Conservation (phyloP, 345 rosid species). For the Hibiscus trionum region DNA sequence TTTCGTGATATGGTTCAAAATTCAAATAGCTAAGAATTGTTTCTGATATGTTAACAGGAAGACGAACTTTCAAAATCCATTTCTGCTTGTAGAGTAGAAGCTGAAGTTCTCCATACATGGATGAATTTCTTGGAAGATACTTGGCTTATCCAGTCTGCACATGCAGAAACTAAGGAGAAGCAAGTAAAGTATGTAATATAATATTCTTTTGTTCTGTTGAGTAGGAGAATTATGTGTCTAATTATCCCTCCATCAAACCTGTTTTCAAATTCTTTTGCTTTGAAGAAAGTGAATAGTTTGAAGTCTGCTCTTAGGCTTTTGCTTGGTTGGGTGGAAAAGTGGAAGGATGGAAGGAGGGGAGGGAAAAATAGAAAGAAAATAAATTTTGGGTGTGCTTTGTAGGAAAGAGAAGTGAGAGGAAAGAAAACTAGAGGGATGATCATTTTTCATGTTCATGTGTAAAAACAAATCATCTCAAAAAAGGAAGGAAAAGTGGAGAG, state of each 20-base stretch:
- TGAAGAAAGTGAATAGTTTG: background rate
- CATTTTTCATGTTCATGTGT: too few species aligned
- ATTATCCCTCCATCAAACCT: background rate
- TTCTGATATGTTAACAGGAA: conserved; percentile 41
- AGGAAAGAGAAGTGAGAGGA: too few species aligned
- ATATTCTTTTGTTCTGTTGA: conserved; percentile 1
- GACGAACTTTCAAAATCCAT: conserved; percentile 78
- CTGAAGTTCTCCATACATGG: conserved; percentile 77
- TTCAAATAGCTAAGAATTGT: conserved; percentile 7
- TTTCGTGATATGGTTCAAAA: background rate
- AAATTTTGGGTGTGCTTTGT: too few species aligned
- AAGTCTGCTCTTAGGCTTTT: background rate
- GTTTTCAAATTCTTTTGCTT: background rate
- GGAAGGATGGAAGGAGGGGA: too few species aligned
- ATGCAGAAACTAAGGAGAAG: conserved; percentile 59
- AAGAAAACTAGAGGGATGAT: too few species aligned
- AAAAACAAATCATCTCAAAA: too few species aligned
- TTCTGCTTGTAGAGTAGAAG: conserved; percentile 48
- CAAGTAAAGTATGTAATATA: conserved; percentile 7
- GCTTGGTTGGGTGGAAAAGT: too few species aligned
- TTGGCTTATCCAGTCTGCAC: conserved; percentile 66
- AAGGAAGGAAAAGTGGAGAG: too few species aligned
- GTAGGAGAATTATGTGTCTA: background rate
- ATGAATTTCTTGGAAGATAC: conserved; percentile 87
- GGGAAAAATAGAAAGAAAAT: too few species aligned